Evolutionary conservation across 306 rosid species (phyloP).

Genomic region (Nissolia schottii): DNA sequence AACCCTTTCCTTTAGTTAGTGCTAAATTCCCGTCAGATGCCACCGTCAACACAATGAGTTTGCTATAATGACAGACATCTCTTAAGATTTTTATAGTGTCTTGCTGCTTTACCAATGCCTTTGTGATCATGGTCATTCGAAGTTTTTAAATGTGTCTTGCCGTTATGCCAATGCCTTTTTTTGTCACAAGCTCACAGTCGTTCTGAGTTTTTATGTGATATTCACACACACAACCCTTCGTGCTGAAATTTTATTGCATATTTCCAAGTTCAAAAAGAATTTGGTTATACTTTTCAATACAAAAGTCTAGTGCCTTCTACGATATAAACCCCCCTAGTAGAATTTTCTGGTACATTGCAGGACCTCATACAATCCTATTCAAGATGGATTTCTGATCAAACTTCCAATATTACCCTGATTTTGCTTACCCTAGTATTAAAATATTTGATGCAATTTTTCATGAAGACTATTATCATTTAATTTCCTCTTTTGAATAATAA

Average conservation of each 20-base stretch:
- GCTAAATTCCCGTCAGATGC: conserved; percentile 39
- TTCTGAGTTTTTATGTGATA: too few relatives aligned
- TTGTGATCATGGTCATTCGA: conserved; percentile 57
- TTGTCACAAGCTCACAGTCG: too few relatives aligned
- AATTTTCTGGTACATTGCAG: conserved; percentile 27
- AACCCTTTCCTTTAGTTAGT: conserved; percentile 42
- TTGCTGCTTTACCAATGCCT: conserved; percentile 62
- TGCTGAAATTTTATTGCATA: conserved; percentile 45
- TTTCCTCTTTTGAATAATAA: not conserved
- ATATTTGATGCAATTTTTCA: not conserved
- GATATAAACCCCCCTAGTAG: conserved; percentile 31
- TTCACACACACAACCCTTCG: too few relatives aligned
- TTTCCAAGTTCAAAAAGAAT: conserved; percentile 44
- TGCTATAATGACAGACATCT: not conserved
- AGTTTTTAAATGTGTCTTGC: too few relatives aligned
- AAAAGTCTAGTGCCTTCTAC: conserved; percentile 40
- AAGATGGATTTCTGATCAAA: conserved; percentile 14
- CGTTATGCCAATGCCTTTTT: too few relatives aligned
- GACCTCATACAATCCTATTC: conserved; percentile 40
- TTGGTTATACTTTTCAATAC: conserved; percentile 37
- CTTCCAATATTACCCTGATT: conserved; percentile 4
- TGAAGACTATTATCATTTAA: not conserved
- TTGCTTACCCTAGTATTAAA: not conserved
- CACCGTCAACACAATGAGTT: not conserved
- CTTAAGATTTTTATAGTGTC: conserved; percentile 46